Evolutionary conservation across 208 protist species (phyloP).

Genomic region (Naegleria gruberi): DNA sequence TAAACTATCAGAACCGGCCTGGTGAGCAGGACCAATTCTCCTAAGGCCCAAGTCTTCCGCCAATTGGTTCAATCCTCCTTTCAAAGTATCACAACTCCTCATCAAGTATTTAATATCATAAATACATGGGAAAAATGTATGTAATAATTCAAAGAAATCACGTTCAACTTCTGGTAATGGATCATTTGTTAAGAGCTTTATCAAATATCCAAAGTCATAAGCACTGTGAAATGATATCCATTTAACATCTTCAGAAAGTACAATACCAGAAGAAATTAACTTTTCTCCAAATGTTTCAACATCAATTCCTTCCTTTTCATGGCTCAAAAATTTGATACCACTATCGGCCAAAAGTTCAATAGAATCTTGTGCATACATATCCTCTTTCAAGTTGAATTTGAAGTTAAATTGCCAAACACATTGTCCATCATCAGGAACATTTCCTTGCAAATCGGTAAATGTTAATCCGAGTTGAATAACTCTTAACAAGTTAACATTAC

Average conservation of each 20-base stretch:
- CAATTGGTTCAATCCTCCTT: slow-evolving; percentile 76
- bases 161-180: slow-evolving; percentile 87
- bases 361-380: slow-evolving; percentile 93
- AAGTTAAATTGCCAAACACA: slow-evolving; percentile 99
- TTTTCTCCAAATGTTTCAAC: slow-evolving; percentile 89
- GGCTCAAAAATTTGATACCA: slow-evolving; percentile 94
- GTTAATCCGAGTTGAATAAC: slow-evolving; percentile 98
- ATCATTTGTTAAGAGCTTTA: slow-evolving; percentile 87
- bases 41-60: slow-evolving; percentile 83
- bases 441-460: slow-evolving; percentile 90
- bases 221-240: slow-evolving; percentile 97
- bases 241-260: slow-evolving; percentile 85
- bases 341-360: slow-evolving; percentile 89
- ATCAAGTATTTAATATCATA: slow-evolving; percentile 99
- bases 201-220: slow-evolving; percentile 97
- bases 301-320: slow-evolving; percentile 83
- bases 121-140: slow-evolving; percentile 89
- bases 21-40: slow-evolving; percentile 79
- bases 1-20: slow-evolving; percentile 92
- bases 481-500: slow-evolving; percentile 97
- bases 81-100: slow-evolving; percentile 61
- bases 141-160: slow-evolving; percentile 90
- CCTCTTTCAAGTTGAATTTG: slow-evolving; percentile 88
- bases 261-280: slow-evolving; percentile 88
- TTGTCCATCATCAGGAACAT: slow-evolving; percentile 71